Conservation (phyloP, 331 rosid species). For the Malus hybrid region DNA sequence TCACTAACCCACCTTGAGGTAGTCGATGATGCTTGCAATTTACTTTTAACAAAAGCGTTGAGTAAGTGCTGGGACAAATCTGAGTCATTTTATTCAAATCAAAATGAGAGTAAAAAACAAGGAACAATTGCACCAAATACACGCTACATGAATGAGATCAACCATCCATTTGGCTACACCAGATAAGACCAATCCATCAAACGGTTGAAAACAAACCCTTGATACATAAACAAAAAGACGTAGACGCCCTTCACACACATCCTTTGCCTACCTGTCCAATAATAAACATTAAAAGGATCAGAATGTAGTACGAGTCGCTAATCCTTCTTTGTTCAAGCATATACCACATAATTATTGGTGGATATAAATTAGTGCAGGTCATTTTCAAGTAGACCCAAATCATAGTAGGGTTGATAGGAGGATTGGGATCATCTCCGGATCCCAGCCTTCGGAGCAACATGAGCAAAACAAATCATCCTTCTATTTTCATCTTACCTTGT, state of each 20-base stretch:
- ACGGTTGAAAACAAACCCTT: background rate
- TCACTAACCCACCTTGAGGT: too few species aligned
- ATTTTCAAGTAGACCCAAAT: background rate
- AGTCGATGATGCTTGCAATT: too few species aligned
- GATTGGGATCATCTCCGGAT: too few species aligned
- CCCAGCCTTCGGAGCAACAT: too few species aligned
- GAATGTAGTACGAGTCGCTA: background rate
- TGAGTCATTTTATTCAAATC: too few species aligned
- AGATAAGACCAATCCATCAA: background rate
- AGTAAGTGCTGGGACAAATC: too few species aligned
- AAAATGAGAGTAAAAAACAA: background rate
- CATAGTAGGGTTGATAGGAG: too few species aligned
- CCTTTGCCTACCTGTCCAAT: conserved; percentile 13
- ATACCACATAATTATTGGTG: too few species aligned
- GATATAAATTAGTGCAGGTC: background rate
- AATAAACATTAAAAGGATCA: background rate
- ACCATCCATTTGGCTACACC: background rate
- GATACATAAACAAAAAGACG: background rate
- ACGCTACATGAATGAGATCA: background rate
- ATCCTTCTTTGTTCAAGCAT: background rate
- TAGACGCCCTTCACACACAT: background rate
- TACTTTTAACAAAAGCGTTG: too few species aligned
- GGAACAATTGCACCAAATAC: background rate
- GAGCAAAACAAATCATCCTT: too few species aligned
- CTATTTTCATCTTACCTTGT: too few species aligned